Percentiles rank a stretch among this genome's conserved stretches.
These are phyloP conservation scores for Colletotrichum tamarilloi DNA, from an alignment of 2,329 filamentous ascomycete genomes.

Conservation along the genomic window DNA sequence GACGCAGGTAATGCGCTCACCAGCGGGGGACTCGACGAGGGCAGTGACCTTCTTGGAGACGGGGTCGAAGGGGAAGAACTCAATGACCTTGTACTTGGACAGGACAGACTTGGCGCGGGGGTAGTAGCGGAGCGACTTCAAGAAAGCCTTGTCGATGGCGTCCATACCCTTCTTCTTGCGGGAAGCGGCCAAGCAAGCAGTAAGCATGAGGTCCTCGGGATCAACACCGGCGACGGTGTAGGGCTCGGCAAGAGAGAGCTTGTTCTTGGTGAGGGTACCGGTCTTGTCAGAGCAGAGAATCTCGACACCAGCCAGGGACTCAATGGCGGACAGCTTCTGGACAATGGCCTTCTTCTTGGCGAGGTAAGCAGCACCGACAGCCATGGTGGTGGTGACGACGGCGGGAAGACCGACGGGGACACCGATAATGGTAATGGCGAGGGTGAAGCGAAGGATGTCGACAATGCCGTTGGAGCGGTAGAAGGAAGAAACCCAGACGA, in stretches of 20 bases:
- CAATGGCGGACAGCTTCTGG: conserved; percentile 91
- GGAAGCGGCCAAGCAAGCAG: conserved; percentile 88
- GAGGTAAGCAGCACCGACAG: conserved; percentile 90
- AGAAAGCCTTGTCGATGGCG: conserved; percentile 94
- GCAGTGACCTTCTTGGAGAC: conserved; percentile 94
- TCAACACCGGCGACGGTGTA: conserved; percentile 86
- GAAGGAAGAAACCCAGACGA: conserved; percentile 89
- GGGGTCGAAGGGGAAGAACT: conserved; percentile 90
- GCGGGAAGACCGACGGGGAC: conserved; percentile 93
- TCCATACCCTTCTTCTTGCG: conserved; percentile 97
- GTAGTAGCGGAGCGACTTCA: conserved; percentile 86
- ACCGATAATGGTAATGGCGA: conserved; percentile 91
- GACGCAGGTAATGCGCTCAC: conserved; percentile 87
- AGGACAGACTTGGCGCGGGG: conserved; percentile 84
- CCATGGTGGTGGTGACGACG: conserved; percentile 95
- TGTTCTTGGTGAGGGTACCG: conserved; percentile 93
- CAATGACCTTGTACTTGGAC: conserved; percentile 84
- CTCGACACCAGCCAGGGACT: conserved; percentile 91
- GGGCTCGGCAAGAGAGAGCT: conserved; percentile 86
- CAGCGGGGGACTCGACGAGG: conserved; percentile 83
- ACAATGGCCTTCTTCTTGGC: conserved; percentile 95
- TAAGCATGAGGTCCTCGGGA: conserved; percentile 90
- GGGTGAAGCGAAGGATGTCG: conserved; percentile 82
- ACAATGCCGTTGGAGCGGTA: conserved; percentile 88
- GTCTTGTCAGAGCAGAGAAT: conserved; percentile 97